Percentiles rank a stretch among this genome's conserved stretches.
These are phyloP conservation scores for Penicillium dipodomyicola DNA, from an alignment of 495 filamentous ascomycete genomes.

Conservation along the genomic window DNA sequence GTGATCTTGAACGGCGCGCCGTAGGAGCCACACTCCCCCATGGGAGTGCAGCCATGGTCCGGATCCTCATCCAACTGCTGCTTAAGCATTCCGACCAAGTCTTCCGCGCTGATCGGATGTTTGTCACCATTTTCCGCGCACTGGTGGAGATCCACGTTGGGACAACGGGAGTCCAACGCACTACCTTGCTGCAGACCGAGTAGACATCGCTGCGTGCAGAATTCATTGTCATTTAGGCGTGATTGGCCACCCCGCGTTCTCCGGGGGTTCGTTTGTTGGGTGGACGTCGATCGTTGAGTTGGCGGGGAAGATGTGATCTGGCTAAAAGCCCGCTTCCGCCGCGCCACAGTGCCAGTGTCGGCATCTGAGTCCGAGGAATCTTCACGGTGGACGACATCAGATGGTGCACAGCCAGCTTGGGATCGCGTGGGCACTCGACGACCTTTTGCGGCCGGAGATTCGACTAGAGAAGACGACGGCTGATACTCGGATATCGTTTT, in stretches of 20 bases:
- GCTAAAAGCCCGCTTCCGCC: conserved; percentile 29
- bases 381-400: conserved; percentile 3
- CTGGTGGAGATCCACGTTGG: conserved; percentile 42
- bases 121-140: too few relatives aligned
- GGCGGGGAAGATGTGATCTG: conserved; percentile 20
- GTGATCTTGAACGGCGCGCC: too few relatives aligned
- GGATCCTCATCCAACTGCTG: too few relatives aligned
- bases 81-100: too few relatives aligned
- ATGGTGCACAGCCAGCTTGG: conserved; percentile 19
- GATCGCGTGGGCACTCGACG: conserved; percentile 25
- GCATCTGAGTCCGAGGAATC: conserved; percentile 25
- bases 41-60: too few relatives aligned
- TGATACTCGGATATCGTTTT: conserved; percentile 20
- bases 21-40: too few relatives aligned
- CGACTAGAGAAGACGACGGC: conserved; percentile 18
- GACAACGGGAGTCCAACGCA: conserved; percentile 39
- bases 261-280: too few relatives aligned
- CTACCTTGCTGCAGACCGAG: conserved; percentile 37
- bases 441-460: conserved; percentile 15
- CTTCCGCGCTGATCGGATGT: too few relatives aligned
- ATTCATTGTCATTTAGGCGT: conserved; percentile 21
- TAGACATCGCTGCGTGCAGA: conserved; percentile 50
- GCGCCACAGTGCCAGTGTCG: conserved; percentile 19
- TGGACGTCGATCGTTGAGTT: conserved; percentile 15
- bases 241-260: conserved; percentile 6